Evolutionary conservation across 805 yeast genomes (phyloP), one percentile per base, ranked within the genome.

Genomic region (Lipomyces yamanashiensis): DNA sequence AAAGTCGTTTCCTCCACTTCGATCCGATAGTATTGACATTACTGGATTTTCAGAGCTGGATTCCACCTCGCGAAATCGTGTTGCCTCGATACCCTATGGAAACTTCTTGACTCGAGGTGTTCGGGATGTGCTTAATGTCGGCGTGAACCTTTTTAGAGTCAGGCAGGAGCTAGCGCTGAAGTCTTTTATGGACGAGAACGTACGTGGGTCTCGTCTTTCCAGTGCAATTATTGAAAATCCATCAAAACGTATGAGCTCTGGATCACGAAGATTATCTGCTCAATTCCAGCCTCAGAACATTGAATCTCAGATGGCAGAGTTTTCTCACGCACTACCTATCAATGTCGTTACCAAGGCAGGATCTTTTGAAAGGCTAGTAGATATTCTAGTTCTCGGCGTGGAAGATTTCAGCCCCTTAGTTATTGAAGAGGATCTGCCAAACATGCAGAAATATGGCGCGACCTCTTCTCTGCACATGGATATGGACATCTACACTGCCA

Each of bases 311-410:
- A 10, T 64, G 40, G 51, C 50, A 1, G 66, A 64, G n/a, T 53
- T 56, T 49, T 21, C 54, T n/a, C 23, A 28, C 28, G 28, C 63
- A 10, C n/a, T 58, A 40, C n/a, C 62, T 60, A 72, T 80, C 23
- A 74, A 76, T 59, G 87, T 84, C 7, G 87, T 83, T 7, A 76
- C 85, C 34, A 87, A 86, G 70, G 84, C 90, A 2, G 95, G 95
- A 0, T 82, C 89, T 0, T 76, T 90, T 61, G 95, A 90, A 50
- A 85, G 86, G 69, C 80, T 93, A 70, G 81, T 92, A 59, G 98
- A 93, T 74, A 81, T 92, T 23, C 76, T 93, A 57, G 91, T 93
- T 5, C 80, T 84, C 73, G 93, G 89, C 21, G 87, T 83, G 45
- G 83, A 82, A 69, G 85, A 83, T 60, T 91, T 85, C 72, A 78